phyloP scores from a whole-genome alignment of 2,329 filamentous ascomycete species.

The Pseudogymnoascus sp. region DNA sequence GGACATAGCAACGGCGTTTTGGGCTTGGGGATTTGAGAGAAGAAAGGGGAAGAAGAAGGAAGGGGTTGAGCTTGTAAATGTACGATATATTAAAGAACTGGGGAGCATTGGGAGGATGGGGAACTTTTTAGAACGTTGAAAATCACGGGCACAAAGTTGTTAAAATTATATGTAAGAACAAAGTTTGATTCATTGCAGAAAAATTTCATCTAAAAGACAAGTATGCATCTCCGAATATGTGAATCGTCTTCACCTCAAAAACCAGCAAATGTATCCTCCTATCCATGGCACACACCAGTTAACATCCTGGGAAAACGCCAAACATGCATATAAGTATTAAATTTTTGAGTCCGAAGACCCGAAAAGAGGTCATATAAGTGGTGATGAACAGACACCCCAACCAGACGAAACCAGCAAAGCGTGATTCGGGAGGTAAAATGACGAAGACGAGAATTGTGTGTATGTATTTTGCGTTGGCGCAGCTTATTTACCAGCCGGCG shows the following conservation, averaged over 20 bases:
- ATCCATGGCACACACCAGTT: slow-evolving; percentile 3
- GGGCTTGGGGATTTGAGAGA: background rate
- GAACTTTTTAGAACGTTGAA: background rate
- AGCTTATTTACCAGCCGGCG: slow-evolving; percentile 22
- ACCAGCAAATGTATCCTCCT: background rate
- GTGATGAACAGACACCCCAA: background rate
- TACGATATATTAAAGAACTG: background rate
- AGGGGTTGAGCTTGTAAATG: background rate
- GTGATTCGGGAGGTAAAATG: background rate
- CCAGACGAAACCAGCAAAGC: background rate
- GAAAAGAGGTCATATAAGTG: background rate
- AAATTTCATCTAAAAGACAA: background rate
- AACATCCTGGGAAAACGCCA: slow-evolving; percentile 2
- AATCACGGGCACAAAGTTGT: slow-evolving; percentile 1
- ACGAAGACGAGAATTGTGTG: background rate
- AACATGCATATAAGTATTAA: slow-evolving; percentile 6
- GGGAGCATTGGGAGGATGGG: background rate
- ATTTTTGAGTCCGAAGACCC: background rate
- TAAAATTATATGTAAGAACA: slow-evolving; percentile 5
- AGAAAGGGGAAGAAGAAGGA: background rate
- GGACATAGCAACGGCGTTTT: slow-evolving; percentile 10
- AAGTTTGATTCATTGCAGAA: slow-evolving; percentile 5
- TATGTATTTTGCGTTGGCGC: background rate
- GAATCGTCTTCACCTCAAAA: background rate
- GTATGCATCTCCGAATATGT: background rate